Evolutionary conservation across 805 yeast species (phyloP).

Genomic region (Candida rishiriensis): DNA sequence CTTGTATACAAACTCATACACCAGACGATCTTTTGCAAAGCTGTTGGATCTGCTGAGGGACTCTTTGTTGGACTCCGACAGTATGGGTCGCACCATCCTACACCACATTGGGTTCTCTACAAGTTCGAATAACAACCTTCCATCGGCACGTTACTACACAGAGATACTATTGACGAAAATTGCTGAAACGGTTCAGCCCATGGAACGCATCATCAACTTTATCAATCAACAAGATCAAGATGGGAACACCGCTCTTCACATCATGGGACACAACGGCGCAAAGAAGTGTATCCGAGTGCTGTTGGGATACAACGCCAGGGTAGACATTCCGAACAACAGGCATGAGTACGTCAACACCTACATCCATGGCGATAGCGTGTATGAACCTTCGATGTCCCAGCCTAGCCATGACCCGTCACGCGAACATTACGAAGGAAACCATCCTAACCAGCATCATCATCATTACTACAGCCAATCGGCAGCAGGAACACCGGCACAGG

Average conservation of each 20-base stretch:
- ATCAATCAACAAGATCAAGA: constrained; percentile 52
- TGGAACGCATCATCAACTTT: constrained; percentile 55
- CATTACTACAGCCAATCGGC: constrained; percentile 6
- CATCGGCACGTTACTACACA: constrained; percentile 79
- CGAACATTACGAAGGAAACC: neutral
- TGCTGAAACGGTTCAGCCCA: constrained; percentile 52
- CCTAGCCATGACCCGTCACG: neutral
- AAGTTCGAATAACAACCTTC: constrained; percentile 59
- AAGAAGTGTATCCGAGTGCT: constrained; percentile 41
- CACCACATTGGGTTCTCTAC: constrained; percentile 81
- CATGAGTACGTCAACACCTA: constrained; percentile 38
- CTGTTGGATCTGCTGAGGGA: constrained; percentile 72
- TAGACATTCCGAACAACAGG: constrained; percentile 45
- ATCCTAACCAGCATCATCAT: neutral
- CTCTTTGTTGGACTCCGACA: constrained; percentile 75
- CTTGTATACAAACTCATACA: constrained; percentile 82
- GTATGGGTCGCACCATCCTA: constrained; percentile 67
- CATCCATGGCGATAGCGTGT: constrained; percentile 24
- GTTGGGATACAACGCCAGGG: constrained; percentile 47
- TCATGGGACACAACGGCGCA: constrained; percentile 42
- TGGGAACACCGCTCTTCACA: constrained; percentile 54
- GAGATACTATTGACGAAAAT: constrained; percentile 72
- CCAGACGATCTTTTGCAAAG: constrained; percentile 72
- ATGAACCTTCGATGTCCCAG: constrained; percentile 6
- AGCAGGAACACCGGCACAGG: constrained; percentile 4